Conservation (phyloP, 2,329 filamentous ascomycete genomes). For the Colletotrichum paranaense region DNA sequence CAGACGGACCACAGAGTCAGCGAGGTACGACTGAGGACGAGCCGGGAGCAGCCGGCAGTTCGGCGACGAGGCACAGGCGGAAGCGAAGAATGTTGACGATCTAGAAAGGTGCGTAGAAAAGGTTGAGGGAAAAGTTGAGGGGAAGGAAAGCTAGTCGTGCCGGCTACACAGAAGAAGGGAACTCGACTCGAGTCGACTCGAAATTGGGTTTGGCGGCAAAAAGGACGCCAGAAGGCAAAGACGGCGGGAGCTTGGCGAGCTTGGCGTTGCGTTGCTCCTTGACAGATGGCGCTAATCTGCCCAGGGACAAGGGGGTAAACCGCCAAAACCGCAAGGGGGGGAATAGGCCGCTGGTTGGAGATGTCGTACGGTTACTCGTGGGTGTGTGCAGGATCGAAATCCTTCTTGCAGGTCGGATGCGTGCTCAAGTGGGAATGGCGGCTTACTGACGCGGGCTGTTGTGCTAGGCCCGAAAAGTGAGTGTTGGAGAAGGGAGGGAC, state of each 20-base stretch:
- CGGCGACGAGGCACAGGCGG: background rate
- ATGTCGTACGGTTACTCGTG: background rate
- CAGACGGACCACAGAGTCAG: conserved; percentile 2
- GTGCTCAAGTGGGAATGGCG: background rate
- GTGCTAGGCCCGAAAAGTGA: background rate
- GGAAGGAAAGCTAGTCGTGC: background rate
- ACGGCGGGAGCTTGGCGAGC: background rate
- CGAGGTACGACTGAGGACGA: background rate
- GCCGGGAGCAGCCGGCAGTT: background rate
- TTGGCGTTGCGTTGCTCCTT: background rate
- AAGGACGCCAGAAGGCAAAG: background rate
- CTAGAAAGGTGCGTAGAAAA: background rate
- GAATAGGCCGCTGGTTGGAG: background rate
- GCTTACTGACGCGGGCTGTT: background rate
- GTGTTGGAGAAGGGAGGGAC: background rate
- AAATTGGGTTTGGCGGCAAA: background rate
- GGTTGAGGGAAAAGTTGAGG: background rate
- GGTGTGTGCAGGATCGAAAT: background rate
- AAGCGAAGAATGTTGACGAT: background rate
- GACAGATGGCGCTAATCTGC: background rate
- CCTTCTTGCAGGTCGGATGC: background rate
- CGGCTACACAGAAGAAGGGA: background rate
- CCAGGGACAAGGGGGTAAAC: background rate
- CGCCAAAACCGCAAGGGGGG: background rate
- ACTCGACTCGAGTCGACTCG: background rate